These are phyloP conservation scores for Cenchrus fungigraminus DNA, from an alignment of 176 grass and related monocot species.

Conservation along the genomic window DNA sequence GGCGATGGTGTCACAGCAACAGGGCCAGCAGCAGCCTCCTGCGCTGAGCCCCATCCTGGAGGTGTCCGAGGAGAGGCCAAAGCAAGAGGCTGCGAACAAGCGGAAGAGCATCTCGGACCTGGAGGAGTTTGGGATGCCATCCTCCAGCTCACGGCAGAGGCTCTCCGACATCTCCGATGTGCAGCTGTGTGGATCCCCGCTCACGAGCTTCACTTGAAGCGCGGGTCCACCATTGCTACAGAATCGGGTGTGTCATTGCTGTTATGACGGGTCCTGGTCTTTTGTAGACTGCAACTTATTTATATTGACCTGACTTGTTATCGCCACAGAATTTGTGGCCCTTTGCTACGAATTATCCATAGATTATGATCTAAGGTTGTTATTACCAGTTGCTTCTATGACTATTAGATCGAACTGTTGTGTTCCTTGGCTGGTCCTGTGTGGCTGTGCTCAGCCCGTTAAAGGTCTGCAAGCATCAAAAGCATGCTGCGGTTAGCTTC, in stretches of 20 bases:
- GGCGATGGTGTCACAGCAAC: slow-evolving; percentile 58
- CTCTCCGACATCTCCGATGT: slow-evolving; percentile 86
- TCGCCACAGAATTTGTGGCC: slow-evolving; percentile 43
- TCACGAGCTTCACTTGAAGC: slow-evolving; percentile 67
- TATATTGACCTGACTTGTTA: not conserved
- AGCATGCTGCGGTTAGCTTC: no score
- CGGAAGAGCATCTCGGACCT: slow-evolving; percentile 78
- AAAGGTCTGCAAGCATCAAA: no score
- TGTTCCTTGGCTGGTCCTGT: no score
- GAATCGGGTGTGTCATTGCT: not conserved
- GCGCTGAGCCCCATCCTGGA: slow-evolving; percentile 72
- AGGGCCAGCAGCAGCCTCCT: slow-evolving; percentile 30
- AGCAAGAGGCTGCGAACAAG: slow-evolving; percentile 59
- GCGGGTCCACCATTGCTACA: not conserved
- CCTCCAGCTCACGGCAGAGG: slow-evolving; percentile 70
- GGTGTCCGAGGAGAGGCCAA: slow-evolving; percentile 64
- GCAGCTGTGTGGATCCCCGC: slow-evolving; percentile 68
- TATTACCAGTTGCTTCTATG: not conserved
- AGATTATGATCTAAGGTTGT: not conserved
- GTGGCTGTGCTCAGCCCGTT: no score
- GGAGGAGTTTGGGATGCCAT: slow-evolving; percentile 69
- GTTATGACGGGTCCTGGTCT: slow-evolving; percentile 16
- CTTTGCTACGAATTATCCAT: not conserved
- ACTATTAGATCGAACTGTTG: no score
- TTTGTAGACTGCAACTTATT: not conserved